Base-by-base conservation (phyloP, 495 filamentous ascomycete genomes). In the Hapsidospora chrysogenum region DNA sequence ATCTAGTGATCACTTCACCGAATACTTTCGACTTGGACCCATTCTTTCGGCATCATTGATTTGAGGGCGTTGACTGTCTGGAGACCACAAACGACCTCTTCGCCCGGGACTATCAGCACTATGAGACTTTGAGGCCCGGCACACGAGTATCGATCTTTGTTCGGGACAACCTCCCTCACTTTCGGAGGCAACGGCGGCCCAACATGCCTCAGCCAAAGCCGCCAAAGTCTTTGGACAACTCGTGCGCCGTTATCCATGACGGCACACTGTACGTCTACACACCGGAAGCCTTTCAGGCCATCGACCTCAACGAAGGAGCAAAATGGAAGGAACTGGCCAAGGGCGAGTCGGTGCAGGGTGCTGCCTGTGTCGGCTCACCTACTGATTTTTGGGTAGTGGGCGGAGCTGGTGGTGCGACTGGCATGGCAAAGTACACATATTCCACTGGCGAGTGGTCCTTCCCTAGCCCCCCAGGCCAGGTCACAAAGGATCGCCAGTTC, bases 241-340 rank as follows among this genome's bases (percentile, higher is more conserved):
- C 78, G 45, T 97, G 89, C 57, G 89, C 85, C 11, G 71, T 77
- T 38, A 68, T 97, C 35, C 62, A 80, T 56, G 64, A 86, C 51
- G 74, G 80, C 53, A 89, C 78, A 13, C 71, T 97, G 11, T 97
- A 93, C 58, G 74, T 75, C 9, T 95, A 83, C 47, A 80, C 83
- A 25, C 50, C 71, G 14, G 55, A 66, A 33, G 81, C 76, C 16
- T 85, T 97, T 38, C 75, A 81, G 47, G 78, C 78, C 3, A 57
- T 96, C 25, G 55, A 61, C 14, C 60, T 97, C 41, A 46, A 64
- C 41, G 45, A 72, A 36, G 80, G 83, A 36, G 78, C 66, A 17
- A 53, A 63, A 50, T 97, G 89, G 89, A 57, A 63, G 34, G 42
- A 60, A 37, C 47, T 92, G 36, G 51, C 70, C 0, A 63, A 58